A percentile compares a stretch with the other conserved stretches of the same genome.
These are phyloP conservation scores for Eucalyptus guilfoylei DNA, from an alignment of 345 rosid genomes.

Conservation along the genomic window DNA sequence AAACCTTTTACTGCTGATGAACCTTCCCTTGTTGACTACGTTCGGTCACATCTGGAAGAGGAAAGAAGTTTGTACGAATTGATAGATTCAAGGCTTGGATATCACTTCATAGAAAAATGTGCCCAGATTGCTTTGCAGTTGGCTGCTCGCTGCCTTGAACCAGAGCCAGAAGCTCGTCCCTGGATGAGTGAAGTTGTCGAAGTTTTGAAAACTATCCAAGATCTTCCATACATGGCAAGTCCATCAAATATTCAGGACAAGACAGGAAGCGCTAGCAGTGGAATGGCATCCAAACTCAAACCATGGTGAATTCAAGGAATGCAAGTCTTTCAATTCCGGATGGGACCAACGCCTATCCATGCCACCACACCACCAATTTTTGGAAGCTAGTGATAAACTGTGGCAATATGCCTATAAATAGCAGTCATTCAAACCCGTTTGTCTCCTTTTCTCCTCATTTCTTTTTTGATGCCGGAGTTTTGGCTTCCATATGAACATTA, in stretches of 20 bases:
- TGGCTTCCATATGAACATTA: too few relatives aligned
- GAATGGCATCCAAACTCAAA: not conserved
- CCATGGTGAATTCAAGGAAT: not conserved
- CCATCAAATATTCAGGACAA: not conserved
- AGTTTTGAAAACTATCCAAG: conserved; percentile 49
- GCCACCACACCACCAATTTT: not conserved
- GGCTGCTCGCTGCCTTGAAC: conserved; percentile 66
- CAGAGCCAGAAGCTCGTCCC: conserved; percentile 74
- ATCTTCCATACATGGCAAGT: conserved; percentile 38
- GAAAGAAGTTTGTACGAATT: conserved; percentile 46
- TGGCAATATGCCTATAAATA: not conserved
- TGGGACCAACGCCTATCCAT: not conserved
- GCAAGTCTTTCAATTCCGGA: not conserved
- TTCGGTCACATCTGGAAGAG: conserved; percentile 42
- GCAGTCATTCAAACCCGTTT: not conserved
- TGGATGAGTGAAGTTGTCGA: conserved; percentile 82
- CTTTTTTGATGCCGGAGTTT: too few relatives aligned
- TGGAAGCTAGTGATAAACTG: not conserved
- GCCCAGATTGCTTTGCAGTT: conserved; percentile 70
- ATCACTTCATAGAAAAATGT: conserved; percentile 67
- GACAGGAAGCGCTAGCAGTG: not conserved
- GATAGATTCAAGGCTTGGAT: conserved; percentile 75
- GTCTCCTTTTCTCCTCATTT: not conserved
- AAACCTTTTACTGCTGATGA: not conserved
- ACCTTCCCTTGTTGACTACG: not conserved